phyloP scores from a whole-genome alignment of 1,284 basidiomycete species.

The Lentinula novae-zelandiae region DNA sequence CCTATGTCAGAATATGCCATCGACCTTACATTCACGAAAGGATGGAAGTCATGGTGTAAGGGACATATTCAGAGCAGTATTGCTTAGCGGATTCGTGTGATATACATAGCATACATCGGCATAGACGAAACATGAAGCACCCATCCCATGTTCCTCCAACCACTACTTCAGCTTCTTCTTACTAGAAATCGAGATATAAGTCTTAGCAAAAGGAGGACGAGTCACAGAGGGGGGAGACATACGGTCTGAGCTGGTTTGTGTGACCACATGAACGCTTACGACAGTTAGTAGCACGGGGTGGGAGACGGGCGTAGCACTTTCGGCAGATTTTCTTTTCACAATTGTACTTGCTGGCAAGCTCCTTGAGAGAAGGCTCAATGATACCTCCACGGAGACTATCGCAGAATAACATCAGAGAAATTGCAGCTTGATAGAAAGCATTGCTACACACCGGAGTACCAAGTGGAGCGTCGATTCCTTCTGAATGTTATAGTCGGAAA shows the following conservation, averaged over 20 bases:
- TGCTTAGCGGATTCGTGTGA: neutral
- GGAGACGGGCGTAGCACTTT: slow-evolving; percentile 99
- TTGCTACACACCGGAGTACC: slow-evolving; percentile 75
- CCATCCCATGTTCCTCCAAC: neutral
- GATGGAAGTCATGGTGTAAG: no score
- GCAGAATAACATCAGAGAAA: neutral
- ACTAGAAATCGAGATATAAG: neutral
- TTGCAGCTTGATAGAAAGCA: neutral
- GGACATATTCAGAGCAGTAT: neutral
- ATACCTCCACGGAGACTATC: slow-evolving; percentile 94
- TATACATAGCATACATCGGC: neutral
- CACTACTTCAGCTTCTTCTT: slow-evolving; percentile 97
- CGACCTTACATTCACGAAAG: no score
- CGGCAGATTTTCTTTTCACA: slow-evolving; percentile 99
- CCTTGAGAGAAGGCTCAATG: slow-evolving; percentile 98
- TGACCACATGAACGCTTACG: slow-evolving; percentile 90
- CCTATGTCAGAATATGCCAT: no score
- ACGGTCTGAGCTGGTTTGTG: slow-evolving; percentile 95
- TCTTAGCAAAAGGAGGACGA: slow-evolving; percentile 1
- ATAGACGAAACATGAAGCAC: neutral
- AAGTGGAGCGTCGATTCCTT: slow-evolving; percentile 98
- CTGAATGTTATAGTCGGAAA: slow-evolving; percentile 98
- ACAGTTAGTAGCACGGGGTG: slow-evolving; percentile 99
- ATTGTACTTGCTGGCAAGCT: slow-evolving; percentile 95
- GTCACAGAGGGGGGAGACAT: slow-evolving; percentile 30